Evolutionary conservation across 179 eudicot genomes (phyloP), one percentile per base, ranked within the genome.

Genomic region (Drosera spatulata): DNA sequence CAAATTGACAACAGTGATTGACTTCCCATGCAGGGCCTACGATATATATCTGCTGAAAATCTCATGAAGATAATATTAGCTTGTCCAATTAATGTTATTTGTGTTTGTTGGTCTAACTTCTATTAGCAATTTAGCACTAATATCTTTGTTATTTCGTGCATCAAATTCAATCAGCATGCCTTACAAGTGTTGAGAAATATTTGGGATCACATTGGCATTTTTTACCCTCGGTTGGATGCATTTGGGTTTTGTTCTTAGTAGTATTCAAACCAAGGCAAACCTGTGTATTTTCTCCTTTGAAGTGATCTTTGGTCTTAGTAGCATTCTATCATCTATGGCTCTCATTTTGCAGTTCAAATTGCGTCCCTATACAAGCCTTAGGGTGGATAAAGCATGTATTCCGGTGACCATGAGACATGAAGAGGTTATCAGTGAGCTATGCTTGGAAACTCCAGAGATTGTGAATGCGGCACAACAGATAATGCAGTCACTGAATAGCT

Each of bases 321-420:
- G 33, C 33, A 6, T 64, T 58, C 12, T 60, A 10, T 14, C 5
- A 10, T 60, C 12, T 15, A 45, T 58, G 45, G 10, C 13, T 50
- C 13, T 10, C 5, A 5, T 5, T 10, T n/a, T 64, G 56, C 86
- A 93, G 97, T 93, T 89, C 81, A 76, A 74, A 61, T 76, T 93
- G 73, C 93, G 99, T 33, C 99, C 99, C 39, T 74, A 73, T 62
- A 69, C 93, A 65, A 83, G 73, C 68, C 90, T 93, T 49, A 95
- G 97, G 11, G 55, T 89, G 58, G 93, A 93, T 71, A 75, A 74
- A 71, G 78, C 86, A 41, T 71, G 76, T 14, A 74, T 89, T 65
- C 99, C 99, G 0, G 14, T 57, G 49, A 49, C 53, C 39, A 66
- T 63, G 43, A 63, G 77, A 51, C 68, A 60, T 41, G 60, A 68